Evolutionary conservation across 805 yeast species (phyloP), one percentile per base, ranked within the genome.

Genomic region (Peterozyma xylosa): DNA sequence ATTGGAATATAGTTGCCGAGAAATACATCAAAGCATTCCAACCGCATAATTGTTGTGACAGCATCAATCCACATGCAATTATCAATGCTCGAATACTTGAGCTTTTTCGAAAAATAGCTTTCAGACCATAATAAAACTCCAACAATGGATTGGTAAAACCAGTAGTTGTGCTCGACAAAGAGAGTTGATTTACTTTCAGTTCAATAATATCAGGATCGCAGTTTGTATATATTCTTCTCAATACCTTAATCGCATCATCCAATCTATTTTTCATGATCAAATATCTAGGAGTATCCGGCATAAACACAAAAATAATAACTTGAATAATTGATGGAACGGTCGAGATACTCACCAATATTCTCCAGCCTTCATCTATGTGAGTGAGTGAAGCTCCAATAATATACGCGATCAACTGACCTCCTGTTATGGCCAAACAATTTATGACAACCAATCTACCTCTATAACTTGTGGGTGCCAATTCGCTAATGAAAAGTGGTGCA

Each of bases 1-100:
- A 71, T 56, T 74, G 69, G 53, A 75, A 75, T 42, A 75, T 74
- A 15, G 80, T 74, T 10, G 77, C 64, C 50, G 77, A 70, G 50
- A 75, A 75, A 56, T 73, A 75, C 80, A 75, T 75, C 53, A 75
- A 62, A 9, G 80, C 73, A 58, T 75, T 75, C 60, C 74, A 75
- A 4, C 81, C 81, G 15, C 78, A 74, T 49, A 75, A 70, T 52
- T 75, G 81, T 56, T 75, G 81, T 46, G 70, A 66, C 18, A 77
- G 79, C 51, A 75, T 80, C 45, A 75, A 64, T 11, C 80, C 80
- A 61, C 80, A 75, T 2, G 74, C 80, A 46, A 75, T 66, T 16
- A 73, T 59, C 42, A 75, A 64, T 2, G 80, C 80, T 46, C 81
- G 65, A 38, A 66, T 64, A 56, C 74, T 74, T 4, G 77, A 72